Conservation (phyloP, 441 rosid species). For the Raphanus hybrid region DNA sequence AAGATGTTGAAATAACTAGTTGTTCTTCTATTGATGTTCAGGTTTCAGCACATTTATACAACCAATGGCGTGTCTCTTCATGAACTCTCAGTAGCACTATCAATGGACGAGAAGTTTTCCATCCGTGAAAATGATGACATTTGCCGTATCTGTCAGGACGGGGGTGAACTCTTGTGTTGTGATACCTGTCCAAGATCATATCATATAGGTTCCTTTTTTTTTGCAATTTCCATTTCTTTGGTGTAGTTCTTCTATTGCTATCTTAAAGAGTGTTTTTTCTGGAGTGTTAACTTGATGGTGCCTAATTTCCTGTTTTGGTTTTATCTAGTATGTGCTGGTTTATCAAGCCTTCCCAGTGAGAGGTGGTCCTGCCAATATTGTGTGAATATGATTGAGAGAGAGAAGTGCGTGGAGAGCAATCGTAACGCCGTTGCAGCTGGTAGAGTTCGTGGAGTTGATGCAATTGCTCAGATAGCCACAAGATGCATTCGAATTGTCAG, state of each 20-base stretch:
- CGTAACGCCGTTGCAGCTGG: conserved; percentile 92
- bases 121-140: conserved; percentile 79
- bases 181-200: conserved; percentile 95
- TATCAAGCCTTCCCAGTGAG: conserved; percentile 60
- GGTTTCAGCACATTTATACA: conserved; percentile 89
- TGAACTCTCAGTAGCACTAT: conserved; percentile 71
- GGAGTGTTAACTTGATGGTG: conserved; percentile 13
- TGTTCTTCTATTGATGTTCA: conserved; percentile 45
- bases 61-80: conserved; percentile 98
- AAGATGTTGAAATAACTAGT: conserved; percentile 2
- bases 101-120: conserved; percentile 61
- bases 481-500: conserved; percentile 87
- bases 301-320: conserved; percentile 15
- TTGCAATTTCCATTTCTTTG: conserved; percentile 19
- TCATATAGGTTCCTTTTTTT: conserved; percentile 67
- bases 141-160: conserved; percentile 83
- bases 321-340: conserved; percentile 53
- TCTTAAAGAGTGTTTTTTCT: background rate
- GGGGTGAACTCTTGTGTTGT: conserved; percentile 89
- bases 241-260: conserved; percentile 2
- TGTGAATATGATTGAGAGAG: conserved; percentile 59
- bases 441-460: conserved; percentile 86
- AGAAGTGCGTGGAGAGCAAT: conserved; percentile 71
- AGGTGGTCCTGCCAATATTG: conserved; percentile 88
- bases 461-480: conserved; percentile 77